A percentile compares a stretch with the other conserved stretches of the same genome.
Evolutionary conservation across 768 basidiomycete species (phyloP).

Genomic region (Russula compacta): DNA sequence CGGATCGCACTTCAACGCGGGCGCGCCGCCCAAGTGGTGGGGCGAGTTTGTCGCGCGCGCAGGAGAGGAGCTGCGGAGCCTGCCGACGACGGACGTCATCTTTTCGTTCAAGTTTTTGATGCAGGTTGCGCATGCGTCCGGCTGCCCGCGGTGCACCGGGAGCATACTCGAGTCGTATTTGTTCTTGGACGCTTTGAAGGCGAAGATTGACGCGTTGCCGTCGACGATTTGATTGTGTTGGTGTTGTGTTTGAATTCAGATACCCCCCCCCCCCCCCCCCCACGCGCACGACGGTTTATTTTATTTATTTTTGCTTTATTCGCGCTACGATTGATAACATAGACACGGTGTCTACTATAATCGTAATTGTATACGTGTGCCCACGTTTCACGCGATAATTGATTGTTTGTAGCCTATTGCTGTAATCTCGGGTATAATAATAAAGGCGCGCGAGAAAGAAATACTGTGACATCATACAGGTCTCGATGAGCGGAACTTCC

Average conservation of each 20-base stretch:
- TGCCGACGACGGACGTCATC: constrained; percentile 51
- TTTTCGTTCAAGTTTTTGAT: constrained; percentile 55
- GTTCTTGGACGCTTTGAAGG: constrained; percentile 46
- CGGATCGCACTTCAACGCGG: constrained; percentile 35
- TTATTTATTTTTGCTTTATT: neutral
- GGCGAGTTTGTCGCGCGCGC: constrained; percentile 47
- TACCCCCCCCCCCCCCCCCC: no score
- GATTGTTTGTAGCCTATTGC: no score
- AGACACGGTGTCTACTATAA: no score
- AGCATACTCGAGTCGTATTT: constrained; percentile 56
- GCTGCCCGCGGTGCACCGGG: constrained; percentile 55
- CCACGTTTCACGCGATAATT: neutral
- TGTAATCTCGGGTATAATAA: no score
- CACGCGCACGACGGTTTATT: no score
- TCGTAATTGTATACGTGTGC: no score
- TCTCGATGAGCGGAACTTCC: constrained; percentile 7
- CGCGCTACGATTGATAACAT: neutral
- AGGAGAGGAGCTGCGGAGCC: constrained; percentile 43
- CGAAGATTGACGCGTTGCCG: constrained; percentile 45
- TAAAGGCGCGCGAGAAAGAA: no score
- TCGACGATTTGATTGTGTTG: constrained; percentile 31
- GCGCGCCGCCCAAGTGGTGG: constrained; percentile 63
- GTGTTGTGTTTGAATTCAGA: neutral
- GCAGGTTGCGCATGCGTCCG: constrained; percentile 38
- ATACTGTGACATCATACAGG: no score